Evolutionary conservation across 257 asterid genomes (phyloP).

Genomic region (Nicotiana obtusifolia): DNA sequence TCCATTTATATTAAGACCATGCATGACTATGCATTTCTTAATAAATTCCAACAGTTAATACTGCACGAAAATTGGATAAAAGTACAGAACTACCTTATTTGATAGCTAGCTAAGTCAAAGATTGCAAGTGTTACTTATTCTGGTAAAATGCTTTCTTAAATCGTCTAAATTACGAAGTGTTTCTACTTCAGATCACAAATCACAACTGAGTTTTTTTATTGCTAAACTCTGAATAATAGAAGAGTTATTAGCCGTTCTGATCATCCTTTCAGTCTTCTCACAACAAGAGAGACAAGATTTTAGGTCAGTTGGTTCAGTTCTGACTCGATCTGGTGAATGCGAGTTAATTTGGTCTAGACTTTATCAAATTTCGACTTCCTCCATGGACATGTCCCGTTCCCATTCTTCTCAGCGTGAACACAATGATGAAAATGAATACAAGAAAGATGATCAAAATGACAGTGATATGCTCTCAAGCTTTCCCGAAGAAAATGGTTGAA

Average conservation of each 20-base stretch:
- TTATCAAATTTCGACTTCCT: neutral
- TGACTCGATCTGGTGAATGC: neutral
- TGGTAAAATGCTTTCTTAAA: neutral
- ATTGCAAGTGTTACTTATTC: neutral
- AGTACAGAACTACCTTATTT: neutral
- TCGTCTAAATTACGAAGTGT: neutral
- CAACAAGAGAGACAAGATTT: neutral
- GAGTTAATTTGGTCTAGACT: neutral
- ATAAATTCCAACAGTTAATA: too few species aligned
- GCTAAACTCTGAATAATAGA: neutral
- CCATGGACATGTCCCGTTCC: neutral
- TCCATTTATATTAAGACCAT: too few species aligned
- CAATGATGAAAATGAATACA: neutral
- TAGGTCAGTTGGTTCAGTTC: neutral
- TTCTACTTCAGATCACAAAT: too few species aligned
- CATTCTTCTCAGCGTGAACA: neutral
- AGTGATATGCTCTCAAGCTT: neutral
- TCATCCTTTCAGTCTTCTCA: neutral
- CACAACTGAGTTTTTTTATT: neutral
- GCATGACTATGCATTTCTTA: too few species aligned
- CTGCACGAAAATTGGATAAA: too few species aligned
- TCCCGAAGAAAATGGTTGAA: neutral
- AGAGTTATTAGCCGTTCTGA: too few species aligned
- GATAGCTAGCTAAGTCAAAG: neutral
- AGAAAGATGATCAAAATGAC: neutral